Conservation (phyloP, 371 early-diverging fungal genomes). For the Mortierella sp. region DNA sequence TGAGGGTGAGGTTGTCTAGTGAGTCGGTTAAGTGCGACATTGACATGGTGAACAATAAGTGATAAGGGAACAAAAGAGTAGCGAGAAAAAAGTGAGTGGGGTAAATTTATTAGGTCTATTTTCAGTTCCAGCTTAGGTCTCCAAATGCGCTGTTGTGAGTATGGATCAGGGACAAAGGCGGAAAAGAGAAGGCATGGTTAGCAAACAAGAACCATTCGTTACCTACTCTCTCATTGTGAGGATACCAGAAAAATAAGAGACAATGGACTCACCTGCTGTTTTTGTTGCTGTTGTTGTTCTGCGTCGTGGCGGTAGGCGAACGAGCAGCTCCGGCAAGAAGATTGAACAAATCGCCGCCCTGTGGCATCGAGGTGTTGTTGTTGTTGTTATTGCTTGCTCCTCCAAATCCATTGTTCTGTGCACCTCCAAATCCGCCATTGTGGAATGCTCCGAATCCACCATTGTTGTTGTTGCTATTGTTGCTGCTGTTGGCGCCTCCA, state of each 20-base stretch:
- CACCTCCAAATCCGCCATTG: conserved; percentile 5
- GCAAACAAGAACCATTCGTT: neutral
- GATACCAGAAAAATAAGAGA: neutral
- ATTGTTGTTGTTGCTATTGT: conserved; percentile 9
- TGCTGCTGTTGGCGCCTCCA: neutral
- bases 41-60: neutral
- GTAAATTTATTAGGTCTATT: conserved; percentile 3
- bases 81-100: neutral
- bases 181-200: neutral
- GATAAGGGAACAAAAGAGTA: neutral
- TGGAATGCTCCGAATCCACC: neutral
- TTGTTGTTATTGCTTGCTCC: conserved; percentile 12
- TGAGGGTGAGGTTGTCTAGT: neutral
- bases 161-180: neutral
- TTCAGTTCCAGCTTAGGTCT: conserved; percentile 52
- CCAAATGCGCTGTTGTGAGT: conserved; percentile 35
- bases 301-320: conserved; percentile 28
- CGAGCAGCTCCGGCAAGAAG: conserved; percentile 35
- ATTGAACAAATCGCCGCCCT: conserved; percentile 52
- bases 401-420: conserved; percentile 8
- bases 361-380: conserved; percentile 27
- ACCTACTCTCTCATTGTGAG: neutral
- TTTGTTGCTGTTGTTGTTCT: conserved; percentile 31
- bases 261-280: conserved; percentile 29
- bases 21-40: conserved; percentile 1